Base-by-base conservation (phyloP, 1,139 yeast genomes). In the Debaryomycetaceae sp. region DNA sequence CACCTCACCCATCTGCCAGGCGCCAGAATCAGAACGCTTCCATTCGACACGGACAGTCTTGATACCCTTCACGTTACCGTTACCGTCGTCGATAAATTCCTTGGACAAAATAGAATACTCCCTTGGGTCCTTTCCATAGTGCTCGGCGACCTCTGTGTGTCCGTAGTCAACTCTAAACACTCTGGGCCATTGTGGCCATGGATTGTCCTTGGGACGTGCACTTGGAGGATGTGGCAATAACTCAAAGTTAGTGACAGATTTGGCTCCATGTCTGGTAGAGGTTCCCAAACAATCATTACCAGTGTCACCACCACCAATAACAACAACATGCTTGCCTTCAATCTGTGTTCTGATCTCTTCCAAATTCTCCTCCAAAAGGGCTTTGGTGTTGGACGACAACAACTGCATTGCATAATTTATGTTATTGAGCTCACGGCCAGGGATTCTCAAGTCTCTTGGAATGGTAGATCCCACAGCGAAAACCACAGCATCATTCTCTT, bases 151-250 rank as follows among this genome's bases (percentile, higher is more conserved):
- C 69, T 93, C 99, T 53, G 95, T 79, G 70, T 93, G 99, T 58
- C 99, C 99, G 62, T 93, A 93, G 72, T 93, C 99, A 49, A 93
- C 96, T 63, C 98, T 83, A 85, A 93, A 91, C 60, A 93, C 81
- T 67, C 97, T 81, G 55, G 99, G 98, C 98, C 98, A 93, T 72
- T 93, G 99, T 46, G 99, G 99, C 99, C 99, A 93, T 69, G 99
- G 99, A 69, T 93, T 93, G 70, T 93, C 97, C 71, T 84, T 87
- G 45, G 93, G 87, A 68, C 98, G 83, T 48, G 81, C 77, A 36
- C 78, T 76, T 41, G 97, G 90, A 51, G 99, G 99, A 60, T 84
- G 83, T 49, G 99, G 99, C 59, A 93, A 76, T 63, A 93, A 77
- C 72, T 93, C 99, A 66, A 93, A 93, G 78, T 93, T 93, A 54